Evolutionary conservation across 805 yeast species (phyloP), one percentile per base, ranked within the genome.

Genomic region (Millerozyma miso): DNA sequence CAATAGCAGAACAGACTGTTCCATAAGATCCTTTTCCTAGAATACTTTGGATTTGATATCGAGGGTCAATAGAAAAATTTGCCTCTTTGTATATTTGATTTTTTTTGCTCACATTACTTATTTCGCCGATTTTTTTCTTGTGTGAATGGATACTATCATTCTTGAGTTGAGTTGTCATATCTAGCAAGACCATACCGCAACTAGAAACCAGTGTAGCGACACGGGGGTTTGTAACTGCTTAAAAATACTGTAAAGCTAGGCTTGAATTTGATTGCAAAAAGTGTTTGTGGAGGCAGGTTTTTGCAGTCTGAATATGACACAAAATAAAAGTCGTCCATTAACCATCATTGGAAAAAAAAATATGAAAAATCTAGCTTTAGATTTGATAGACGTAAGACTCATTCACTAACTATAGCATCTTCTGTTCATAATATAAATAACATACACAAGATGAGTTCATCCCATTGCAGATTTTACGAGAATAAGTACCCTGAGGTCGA

Each of bases 401-500:
- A 32, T n/a, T 6, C 34, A 15, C 17, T 32, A 23, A 23, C 29
- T 23, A 23, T 10, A 23, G 10, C 29, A 10, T 10, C 29, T 7
- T 23, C 29, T 23, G 29, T 23, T 23, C 29, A 23, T 23, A 23
- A 32, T 32, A 32, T 13, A 32, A 7, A 32, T n/a, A 15, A 15
- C 7, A 32, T 32, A 32, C 10, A 26, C 37, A 40, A 32, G 18
- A 87, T 88, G 96, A 83, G 90, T 59, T 80, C 87, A 33, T 83
- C 96, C 37, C 83, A 87, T 66, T 90, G 97, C 75, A 85, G 99
- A 73, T 93, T 85, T 71, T 93, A 93, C 67, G 99, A 91, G 71
- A 93, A 90, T 80, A 91, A 90, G 69, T 93, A 83, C 74, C 99
- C 99, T 47, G 99, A 93, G 70, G 96, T 93, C 59, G 99, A 93